A percentile compares a stretch with the other conserved stretches of the same genome.
Evolutionary conservation across 441 rosid species (phyloP).

Genomic region (Biscutella auriculata): DNA sequence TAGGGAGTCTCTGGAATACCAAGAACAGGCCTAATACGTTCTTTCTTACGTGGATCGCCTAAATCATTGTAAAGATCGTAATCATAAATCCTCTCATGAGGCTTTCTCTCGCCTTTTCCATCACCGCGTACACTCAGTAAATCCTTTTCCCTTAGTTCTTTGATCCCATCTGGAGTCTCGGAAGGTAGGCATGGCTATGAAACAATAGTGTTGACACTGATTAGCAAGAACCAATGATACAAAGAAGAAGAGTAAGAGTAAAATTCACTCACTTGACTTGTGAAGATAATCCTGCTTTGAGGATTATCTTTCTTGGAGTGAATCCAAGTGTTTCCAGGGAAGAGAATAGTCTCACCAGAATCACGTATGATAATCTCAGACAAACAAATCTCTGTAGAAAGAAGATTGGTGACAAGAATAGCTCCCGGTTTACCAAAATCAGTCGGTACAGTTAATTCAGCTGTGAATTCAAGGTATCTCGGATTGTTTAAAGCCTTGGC

Average conservation of each 20-base stretch:
- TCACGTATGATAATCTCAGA: constrained; percentile 53
- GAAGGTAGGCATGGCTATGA: constrained; percentile 61
- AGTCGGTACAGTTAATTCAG: constrained; percentile 51
- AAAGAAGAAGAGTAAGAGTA: background rate
- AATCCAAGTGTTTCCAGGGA: constrained; percentile 79
- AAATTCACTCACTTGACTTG: constrained; percentile 46
- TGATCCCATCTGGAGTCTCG: constrained; percentile 60
- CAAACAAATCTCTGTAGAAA: constrained; percentile 59
- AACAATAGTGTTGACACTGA: background rate
- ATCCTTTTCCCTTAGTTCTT: constrained; percentile 65
- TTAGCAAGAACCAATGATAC: background rate
- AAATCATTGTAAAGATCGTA: constrained; percentile 71
- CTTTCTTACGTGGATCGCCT: constrained; percentile 68
- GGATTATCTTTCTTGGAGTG: constrained; percentile 60
- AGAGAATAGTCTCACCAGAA: constrained; percentile 43
- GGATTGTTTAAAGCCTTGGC: constrained; percentile 40
- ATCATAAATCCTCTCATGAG: constrained; percentile 69
- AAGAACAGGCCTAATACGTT: constrained; percentile 53
- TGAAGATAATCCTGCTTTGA: constrained; percentile 66
- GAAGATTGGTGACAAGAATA: constrained; percentile 61
- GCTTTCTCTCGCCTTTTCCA: constrained; percentile 62
- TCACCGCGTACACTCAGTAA: constrained; percentile 52
- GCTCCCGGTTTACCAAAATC: constrained; percentile 84
- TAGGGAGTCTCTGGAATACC: constrained; percentile 59
- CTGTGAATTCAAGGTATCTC: constrained; percentile 49